Conservation (phyloP, 139 green algal genomes). For the Tetraselmis chui region DNA sequence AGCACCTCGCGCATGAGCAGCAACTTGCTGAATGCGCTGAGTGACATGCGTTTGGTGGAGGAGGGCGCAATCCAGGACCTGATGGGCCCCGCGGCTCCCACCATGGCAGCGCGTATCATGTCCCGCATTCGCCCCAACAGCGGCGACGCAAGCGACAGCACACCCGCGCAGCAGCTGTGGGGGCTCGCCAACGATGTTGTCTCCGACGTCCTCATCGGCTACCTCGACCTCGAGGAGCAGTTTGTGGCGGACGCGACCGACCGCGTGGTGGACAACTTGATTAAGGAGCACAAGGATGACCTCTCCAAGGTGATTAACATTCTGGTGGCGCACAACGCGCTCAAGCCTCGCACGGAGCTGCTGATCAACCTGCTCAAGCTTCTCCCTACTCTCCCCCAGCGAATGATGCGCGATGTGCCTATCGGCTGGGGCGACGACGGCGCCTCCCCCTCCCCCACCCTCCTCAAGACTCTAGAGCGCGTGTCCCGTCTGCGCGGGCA, state of each 20-base stretch:
- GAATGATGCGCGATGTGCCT: neutral
- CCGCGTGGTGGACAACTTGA: neutral
- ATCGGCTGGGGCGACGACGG: slow-evolving; percentile 6
- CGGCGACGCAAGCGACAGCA: neutral
- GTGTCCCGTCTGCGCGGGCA: neutral
- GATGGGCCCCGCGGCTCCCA: neutral
- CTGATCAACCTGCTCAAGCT: slow-evolving; percentile 62
- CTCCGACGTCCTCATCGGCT: neutral
- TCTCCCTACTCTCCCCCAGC: neutral
- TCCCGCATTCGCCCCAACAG: neutral
- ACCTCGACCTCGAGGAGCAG: slow-evolving; percentile 1
- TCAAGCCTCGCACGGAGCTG: slow-evolving; percentile 53
- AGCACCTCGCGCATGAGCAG: neutral
- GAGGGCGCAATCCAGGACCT: neutral
- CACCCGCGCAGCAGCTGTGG: slow-evolving; percentile 2
- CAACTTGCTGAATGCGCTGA: neutral
- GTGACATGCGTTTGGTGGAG: neutral
- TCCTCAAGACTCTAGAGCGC: neutral
- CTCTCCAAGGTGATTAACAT: slow-evolving; percentile 71
- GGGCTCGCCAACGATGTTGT: neutral
- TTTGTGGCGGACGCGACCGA: neutral
- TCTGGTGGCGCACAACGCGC: slow-evolving; percentile 74
- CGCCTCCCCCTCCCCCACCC: neutral
- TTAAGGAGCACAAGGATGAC: slow-evolving; percentile 35
- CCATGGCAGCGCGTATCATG: neutral